A percentile compares a stretch with the other conserved stretches of the same genome.
These are phyloP conservation scores for Fusarium palustre DNA, from an alignment of 2,329 filamentous ascomycete genomes.

Conservation along the genomic window DNA sequence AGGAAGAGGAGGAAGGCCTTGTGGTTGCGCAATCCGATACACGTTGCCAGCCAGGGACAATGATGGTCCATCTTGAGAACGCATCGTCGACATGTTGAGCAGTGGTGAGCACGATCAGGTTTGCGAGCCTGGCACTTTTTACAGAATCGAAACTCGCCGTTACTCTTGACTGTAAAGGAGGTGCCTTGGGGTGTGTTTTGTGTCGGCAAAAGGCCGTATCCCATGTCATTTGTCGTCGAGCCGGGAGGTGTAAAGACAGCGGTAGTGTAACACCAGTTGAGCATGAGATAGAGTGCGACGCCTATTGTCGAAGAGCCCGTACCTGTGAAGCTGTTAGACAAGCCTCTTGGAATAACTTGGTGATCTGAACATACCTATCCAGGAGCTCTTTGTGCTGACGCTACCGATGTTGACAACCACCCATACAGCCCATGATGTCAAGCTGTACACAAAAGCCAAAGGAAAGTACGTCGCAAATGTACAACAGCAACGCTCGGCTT, in stretches of 20 bases:
- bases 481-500: constrained; percentile 86
- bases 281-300: constrained; percentile 77
- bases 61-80: constrained; percentile 99
- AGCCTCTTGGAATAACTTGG: neutral
- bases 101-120: constrained; percentile 96
- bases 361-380: constrained; percentile 64
- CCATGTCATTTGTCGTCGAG: constrained; percentile 70
- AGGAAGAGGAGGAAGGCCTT: constrained; percentile 95
- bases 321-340: constrained; percentile 54
- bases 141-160: constrained; percentile 88
- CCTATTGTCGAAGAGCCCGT: constrained; percentile 70
- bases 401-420: constrained; percentile 81
- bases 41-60: constrained; percentile 97
- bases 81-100: constrained; percentile 92
- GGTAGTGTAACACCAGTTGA: constrained; percentile 90
- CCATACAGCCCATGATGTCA: constrained; percentile 96
- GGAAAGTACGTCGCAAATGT: constrained; percentile 83
- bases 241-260: constrained; percentile 95
- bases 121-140: constrained; percentile 97
- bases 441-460: constrained; percentile 86
- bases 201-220: constrained; percentile 85
- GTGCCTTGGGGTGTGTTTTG: constrained; percentile 70
- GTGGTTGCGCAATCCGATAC: constrained; percentile 93
- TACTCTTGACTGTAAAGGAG: constrained; percentile 91
- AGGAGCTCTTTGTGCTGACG: constrained; percentile 62